Conservation (phyloP, 2,329 filamentous ascomycete species). For the Apiospora aurea region DNA sequence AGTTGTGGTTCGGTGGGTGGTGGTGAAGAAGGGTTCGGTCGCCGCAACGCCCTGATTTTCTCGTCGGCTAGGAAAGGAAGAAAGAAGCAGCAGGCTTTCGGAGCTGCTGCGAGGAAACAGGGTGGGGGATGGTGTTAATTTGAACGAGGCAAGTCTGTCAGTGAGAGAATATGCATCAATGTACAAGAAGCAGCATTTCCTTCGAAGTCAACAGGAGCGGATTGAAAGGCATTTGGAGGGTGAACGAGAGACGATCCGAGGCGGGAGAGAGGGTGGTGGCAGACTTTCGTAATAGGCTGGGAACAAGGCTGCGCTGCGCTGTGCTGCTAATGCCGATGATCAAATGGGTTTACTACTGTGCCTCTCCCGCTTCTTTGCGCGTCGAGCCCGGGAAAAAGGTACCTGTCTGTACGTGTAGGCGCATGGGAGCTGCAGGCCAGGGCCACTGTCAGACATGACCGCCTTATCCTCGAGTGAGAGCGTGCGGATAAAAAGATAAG, state of each 20-base stretch:
- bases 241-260: slow-evolving; percentile 21
- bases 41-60: slow-evolving; percentile 5
- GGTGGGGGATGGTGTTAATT: not conserved
- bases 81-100: not conserved
- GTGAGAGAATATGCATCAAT: not conserved
- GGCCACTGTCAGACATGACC: not conserved
- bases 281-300: slow-evolving; percentile 26
- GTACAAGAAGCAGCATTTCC: slow-evolving; percentile 2
- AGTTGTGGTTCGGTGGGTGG: not conserved
- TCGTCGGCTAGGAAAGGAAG: slow-evolving; percentile 7
- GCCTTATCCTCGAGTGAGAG: slow-evolving; percentile 20
- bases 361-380: slow-evolving; percentile 18
- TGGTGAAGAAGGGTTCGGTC: not conserved
- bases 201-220: slow-evolving; percentile 6
- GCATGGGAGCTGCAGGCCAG: slow-evolving; percentile 5
- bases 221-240: slow-evolving; percentile 19
- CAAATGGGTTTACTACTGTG: slow-evolving; percentile 5
- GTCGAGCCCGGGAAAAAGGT: not conserved
- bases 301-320: slow-evolving; percentile 23
- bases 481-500: slow-evolving; percentile 9
- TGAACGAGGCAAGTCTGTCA: not conserved
- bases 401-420: not conserved
- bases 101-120: not conserved
- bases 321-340: slow-evolving; percentile 12
- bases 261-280: slow-evolving; percentile 19